A percentile compares a stretch with the other conserved stretches of the same genome.
These are phyloP conservation scores for Fusarium fracticaudum DNA, from an alignment of 2,329 filamentous ascomycete genomes.

Conservation along the genomic window DNA sequence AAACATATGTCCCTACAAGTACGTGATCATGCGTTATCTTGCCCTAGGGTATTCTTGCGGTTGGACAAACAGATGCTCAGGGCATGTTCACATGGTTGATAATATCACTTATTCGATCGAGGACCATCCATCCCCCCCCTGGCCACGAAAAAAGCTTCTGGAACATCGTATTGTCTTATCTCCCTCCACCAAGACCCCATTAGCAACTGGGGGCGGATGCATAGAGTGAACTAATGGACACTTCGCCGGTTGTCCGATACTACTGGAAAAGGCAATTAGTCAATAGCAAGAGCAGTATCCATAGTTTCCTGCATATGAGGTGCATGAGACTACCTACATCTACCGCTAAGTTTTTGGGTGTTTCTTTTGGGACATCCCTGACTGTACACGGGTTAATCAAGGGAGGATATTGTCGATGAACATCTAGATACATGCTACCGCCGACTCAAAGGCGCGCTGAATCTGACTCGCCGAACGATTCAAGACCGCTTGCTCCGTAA, in stretches of 20 bases:
- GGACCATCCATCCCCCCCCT: background rate
- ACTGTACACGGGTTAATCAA: background rate
- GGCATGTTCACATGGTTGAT: background rate
- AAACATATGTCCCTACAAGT: background rate
- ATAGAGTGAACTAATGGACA: background rate
- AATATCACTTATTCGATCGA: conserved; percentile 8
- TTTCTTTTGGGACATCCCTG: background rate
- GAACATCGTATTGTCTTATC: conserved; percentile 40
- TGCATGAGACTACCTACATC: conserved; percentile 13
- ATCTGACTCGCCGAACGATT: conserved; percentile 40
- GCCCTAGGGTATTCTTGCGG: background rate
- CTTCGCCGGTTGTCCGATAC: conserved; percentile 11
- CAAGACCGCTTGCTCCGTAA: conserved; percentile 13
- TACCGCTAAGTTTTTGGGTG: background rate
- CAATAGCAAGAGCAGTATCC: conserved; percentile 7
- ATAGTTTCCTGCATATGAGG: conserved; percentile 37
- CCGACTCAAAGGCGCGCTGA: conserved; percentile 41
- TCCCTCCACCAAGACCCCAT: conserved; percentile 22
- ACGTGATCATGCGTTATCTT: background rate
- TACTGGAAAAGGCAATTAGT: conserved; percentile 1
- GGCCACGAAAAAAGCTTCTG: conserved; percentile 36
- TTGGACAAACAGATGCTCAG: background rate
- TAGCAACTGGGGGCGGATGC: conserved; percentile 2
- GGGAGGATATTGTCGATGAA: background rate
- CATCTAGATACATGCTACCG: conserved; percentile 5